Base-by-base conservation (phyloP, 257 asterid genomes). In the Przewalskia tangutica region DNA sequence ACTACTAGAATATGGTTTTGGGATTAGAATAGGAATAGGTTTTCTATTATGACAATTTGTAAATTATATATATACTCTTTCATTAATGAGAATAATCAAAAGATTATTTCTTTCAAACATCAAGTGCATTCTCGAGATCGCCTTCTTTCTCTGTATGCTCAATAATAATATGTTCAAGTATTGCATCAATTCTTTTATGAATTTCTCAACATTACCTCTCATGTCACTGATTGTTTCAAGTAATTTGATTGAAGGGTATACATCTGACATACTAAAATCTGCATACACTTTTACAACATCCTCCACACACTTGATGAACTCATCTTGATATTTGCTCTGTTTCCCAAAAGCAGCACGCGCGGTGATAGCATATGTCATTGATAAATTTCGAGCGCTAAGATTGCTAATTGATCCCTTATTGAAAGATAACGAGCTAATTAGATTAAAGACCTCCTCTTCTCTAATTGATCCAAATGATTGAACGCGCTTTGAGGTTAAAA, bases 301-400 rank as follows among this genome's bases (percentile, higher is more conserved):
- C 6, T 77, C 76, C 1, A 83, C 10, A 4, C 77, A 12, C n/a
- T 59, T 18, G 13, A 85, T 42, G 38, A 84, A 58, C 0, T 17
- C 23, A 75, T 89, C 87, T 8, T 84, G 81, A 0, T 88, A 73
- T 14, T 68, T 36, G 16, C 65, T 80, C 16, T 53, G 42, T 56
- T 82, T 67, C 0, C 93, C 91, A 7, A 88, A 44, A 16, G 89
- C 85, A 2, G 88, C 88, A 58, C 75, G 81, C 0, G 90, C 78
- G 44, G 32, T 59, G 14, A 77, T 70, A 0, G n/a, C 77, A 34
- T 34, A 85, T 0, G 86, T 32, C 0, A 80, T 36, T 1, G 77
- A 53, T 64, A 70, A 58, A 17, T 88, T 44, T 20, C 82, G 71
- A 38, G 59, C 68, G 0, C 91, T 85, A 18, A 89, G 20, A 79